Evolutionary conservation across 1,284 basidiomycete genomes (phyloP), one percentile per base, ranked within the genome.

Genomic region (Blastosporella zonata): DNA sequence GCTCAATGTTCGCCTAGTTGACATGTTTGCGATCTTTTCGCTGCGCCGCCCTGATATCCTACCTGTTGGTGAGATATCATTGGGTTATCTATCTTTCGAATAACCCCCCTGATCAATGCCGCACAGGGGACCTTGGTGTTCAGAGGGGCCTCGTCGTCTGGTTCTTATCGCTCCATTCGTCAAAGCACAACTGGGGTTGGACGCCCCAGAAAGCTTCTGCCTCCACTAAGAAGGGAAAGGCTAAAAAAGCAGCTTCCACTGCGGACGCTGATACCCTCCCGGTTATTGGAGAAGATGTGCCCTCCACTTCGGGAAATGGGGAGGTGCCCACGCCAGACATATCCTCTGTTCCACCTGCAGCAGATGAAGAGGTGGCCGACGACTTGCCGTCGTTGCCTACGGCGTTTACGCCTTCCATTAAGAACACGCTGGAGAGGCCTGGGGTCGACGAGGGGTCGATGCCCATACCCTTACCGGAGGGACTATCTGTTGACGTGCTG

Each of bases 11-110:
- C 25, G 36, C 9, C 36, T 35, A 74, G 87, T 92, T 12, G 83
- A 93, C 62, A 93, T 94, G 92, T 94, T 94, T 62, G 79, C 89
- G 9, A 90, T 95, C 51, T 94, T 94, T 67, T 87, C 89, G 1
- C 73, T 93, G 18, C 77, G 89, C 4, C 81, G 91, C 6, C 87
- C 87, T 0, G 82, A 95, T 64, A 86, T 94, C 41, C 73, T 93
- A 2, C 88, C 90, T 33, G 82, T 88, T 42, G 84, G 84, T 81
- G 55, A 54, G 73, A n/a, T 42, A n/a, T 13, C 36, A 47, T 27
- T 8, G 38, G 21, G 10, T 13, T 21, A n/a, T 25, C 25, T 27
- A n/a, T 27, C 29, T 29, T 10, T 20, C 28, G 17, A 15, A 21
- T 41, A 34, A 8, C 34, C 41, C 40, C 22, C 25, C 28, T 47